These are phyloP conservation scores for Penicillium maclennaniae DNA, from an alignment of 495 filamentous ascomycete genomes.

Conservation along the genomic window DNA sequence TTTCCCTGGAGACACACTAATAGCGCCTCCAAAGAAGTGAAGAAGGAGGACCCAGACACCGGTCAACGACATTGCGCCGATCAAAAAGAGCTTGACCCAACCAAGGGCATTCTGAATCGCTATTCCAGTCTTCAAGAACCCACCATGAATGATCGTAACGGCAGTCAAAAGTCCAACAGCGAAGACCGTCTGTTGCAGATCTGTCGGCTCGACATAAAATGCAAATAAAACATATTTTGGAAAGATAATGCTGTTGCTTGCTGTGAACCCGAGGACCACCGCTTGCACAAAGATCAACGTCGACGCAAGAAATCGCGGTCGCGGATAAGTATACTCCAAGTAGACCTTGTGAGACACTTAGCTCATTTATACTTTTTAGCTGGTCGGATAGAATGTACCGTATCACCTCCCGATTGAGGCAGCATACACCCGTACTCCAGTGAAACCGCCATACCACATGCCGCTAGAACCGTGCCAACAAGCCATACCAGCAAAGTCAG, in stretches of 20 bases:
- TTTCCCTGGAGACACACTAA: conserved; percentile 4
- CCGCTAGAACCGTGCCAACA: conserved; percentile 56
- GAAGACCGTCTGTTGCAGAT: conserved; percentile 33
- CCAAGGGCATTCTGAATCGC: conserved; percentile 45
- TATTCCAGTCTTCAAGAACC: conserved; percentile 37
- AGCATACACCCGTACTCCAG: conserved; percentile 73
- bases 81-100: conserved; percentile 46
- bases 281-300: conserved; percentile 64
- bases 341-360: conserved; percentile 48
- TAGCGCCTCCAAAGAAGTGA: conserved; percentile 20
- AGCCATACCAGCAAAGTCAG: conserved; percentile 62
- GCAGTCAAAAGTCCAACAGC: conserved; percentile 34
- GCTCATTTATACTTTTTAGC: neutral
- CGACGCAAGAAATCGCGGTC: conserved; percentile 65
- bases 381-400: conserved; percentile 33
- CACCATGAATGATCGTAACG: conserved; percentile 38
- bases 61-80: conserved; percentile 42
- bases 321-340: conserved; percentile 69
- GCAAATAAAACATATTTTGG: conserved; percentile 45
- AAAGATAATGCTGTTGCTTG: conserved; percentile 44
- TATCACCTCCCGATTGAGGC: conserved; percentile 65
- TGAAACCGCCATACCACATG: conserved; percentile 55
- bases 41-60: conserved; percentile 42
- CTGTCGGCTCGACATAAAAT: conserved; percentile 26
- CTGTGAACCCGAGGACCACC: conserved; percentile 66